Evolutionary conservation across 1,284 basidiomycete genomes (phyloP).

Genomic region (Cryptococcus amylolentus): DNA sequence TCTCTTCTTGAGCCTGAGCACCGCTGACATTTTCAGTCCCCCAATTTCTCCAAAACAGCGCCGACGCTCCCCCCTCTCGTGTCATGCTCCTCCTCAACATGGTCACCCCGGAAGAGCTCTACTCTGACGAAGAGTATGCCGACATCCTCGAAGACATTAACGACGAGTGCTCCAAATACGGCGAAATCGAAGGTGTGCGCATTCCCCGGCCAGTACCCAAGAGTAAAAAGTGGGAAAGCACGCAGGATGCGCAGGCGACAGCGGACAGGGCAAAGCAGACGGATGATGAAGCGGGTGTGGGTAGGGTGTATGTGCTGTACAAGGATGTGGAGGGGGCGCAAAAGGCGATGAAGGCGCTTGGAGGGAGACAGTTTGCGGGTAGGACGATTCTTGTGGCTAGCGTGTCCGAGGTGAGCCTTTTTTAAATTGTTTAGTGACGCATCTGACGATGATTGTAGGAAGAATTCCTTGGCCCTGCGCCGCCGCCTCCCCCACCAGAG

Average conservation of each 20-base stretch:
- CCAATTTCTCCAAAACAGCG: slow-evolving; percentile 66
- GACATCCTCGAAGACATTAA: slow-evolving; percentile 94
- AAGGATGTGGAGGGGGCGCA: slow-evolving; percentile 60
- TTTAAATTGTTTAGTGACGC: neutral
- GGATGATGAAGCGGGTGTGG: slow-evolving; percentile 86
- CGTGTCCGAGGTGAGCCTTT: slow-evolving; percentile 40
- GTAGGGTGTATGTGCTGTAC: slow-evolving; percentile 89
- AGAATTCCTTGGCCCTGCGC: slow-evolving; percentile 47
- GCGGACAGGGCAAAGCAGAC: slow-evolving; percentile 55
- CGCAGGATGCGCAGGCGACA: slow-evolving; percentile 57
- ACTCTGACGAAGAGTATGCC: slow-evolving; percentile 85
- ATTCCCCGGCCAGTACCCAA: slow-evolving; percentile 76
- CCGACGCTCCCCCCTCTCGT: slow-evolving; percentile 59
- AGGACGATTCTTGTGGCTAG: slow-evolving; percentile 66
- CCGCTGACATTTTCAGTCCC: slow-evolving; percentile 60
- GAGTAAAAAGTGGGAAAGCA: slow-evolving; percentile 73
- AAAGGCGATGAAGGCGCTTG: slow-evolving; percentile 73
- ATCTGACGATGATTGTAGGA: slow-evolving; percentile 24
- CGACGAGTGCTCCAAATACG: slow-evolving; percentile 83
- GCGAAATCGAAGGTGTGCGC: slow-evolving; percentile 75
- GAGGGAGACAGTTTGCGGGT: slow-evolving; percentile 87
- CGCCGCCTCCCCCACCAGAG: slow-evolving; percentile 27
- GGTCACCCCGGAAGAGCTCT: slow-evolving; percentile 91
- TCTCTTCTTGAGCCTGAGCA: neutral
- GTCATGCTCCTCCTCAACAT: slow-evolving; percentile 98